Percentiles rank a stretch among this genome's conserved stretches.
These are phyloP conservation scores for Stephania japonica DNA, from an alignment of 164 flowering plant genomes.

Conservation along the genomic window DNA sequence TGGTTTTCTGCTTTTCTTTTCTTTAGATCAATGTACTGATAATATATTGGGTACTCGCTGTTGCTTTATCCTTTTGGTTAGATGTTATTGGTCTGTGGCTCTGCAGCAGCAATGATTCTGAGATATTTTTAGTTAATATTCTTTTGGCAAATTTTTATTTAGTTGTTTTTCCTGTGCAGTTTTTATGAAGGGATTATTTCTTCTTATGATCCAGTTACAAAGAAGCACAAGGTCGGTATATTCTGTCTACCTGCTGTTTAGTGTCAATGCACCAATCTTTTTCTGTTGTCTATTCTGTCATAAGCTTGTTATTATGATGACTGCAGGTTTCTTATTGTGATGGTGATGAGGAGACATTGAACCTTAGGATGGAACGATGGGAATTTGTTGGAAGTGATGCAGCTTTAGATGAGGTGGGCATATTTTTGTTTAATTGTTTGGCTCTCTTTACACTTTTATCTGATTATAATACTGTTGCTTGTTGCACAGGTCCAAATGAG, in stretches of 20 bases:
- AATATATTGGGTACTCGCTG: neutral
- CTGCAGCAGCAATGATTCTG: neutral
- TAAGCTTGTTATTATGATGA: neutral
- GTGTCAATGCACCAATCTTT: neutral
- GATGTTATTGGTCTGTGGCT: neutral
- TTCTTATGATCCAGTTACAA: conserved; percentile 42
- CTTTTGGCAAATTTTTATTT: neutral
- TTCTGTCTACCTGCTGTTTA: neutral
- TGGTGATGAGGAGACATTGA: conserved; percentile 64
- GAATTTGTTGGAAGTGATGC: conserved; percentile 26
- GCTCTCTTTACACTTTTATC: neutral
- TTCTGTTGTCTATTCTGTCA: neutral
- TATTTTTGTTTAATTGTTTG: neutral
- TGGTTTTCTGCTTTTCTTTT: neutral
- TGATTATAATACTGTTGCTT: conserved; percentile 1
- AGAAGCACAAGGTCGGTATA: conserved; percentile 59
- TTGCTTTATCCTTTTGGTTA: neutral
- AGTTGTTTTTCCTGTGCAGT: conserved; percentile 34
- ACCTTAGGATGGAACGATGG: conserved; percentile 53
- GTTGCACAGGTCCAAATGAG: conserved; percentile 38
- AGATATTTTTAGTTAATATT: neutral
- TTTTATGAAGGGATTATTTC: conserved; percentile 60
- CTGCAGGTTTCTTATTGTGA: conserved; percentile 62
- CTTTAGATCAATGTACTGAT: neutral
- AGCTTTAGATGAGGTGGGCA: conserved; percentile 35